These are phyloP conservation scores for Apiotrichum brassicae DNA, from an alignment of 1,284 basidiomycete genomes.

Conservation along the genomic window DNA sequence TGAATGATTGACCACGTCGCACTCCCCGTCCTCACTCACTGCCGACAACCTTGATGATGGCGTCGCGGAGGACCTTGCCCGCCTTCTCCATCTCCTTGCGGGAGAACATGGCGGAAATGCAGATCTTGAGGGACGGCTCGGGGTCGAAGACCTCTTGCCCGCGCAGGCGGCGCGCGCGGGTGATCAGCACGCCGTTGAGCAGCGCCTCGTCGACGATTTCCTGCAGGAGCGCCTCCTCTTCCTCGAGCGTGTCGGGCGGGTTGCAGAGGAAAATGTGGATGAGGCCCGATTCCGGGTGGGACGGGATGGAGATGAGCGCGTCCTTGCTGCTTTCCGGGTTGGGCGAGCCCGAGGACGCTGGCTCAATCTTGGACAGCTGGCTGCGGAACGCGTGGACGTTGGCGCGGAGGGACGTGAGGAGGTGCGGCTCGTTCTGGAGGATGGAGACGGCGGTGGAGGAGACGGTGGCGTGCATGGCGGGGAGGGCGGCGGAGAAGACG, in stretches of 20 bases:
- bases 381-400: constrained; percentile 70
- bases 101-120: constrained; percentile 66
- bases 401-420: constrained; percentile 68
- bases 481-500: constrained; percentile 94
- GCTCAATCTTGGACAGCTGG: constrained; percentile 64
- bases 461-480: constrained; percentile 79
- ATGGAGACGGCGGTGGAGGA: constrained; percentile 77
- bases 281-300: constrained; percentile 74
- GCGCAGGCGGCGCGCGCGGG: constrained; percentile 69
- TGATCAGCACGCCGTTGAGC: constrained; percentile 71
- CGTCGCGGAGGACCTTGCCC: constrained; percentile 64
- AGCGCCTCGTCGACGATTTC: constrained; percentile 80
- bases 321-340: constrained; percentile 27
- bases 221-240: constrained; percentile 73
- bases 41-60: constrained; percentile 60
- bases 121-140: constrained; percentile 80
- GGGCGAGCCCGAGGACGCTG: constrained; percentile 7
- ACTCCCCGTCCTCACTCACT: constrained; percentile 4
- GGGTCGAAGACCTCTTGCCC: constrained; percentile 77
- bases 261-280: constrained; percentile 71
- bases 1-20: too few species aligned
- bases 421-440: constrained; percentile 64
- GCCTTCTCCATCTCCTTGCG: constrained; percentile 92
- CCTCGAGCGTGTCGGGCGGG: constrained; percentile 52
- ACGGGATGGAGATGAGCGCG: constrained; percentile 74